Percentiles rank a stretch among this genome's conserved stretches.
phyloP scores from a whole-genome alignment of 2,329 filamentous ascomycete genomes.

The Penicillium crustosum region DNA sequence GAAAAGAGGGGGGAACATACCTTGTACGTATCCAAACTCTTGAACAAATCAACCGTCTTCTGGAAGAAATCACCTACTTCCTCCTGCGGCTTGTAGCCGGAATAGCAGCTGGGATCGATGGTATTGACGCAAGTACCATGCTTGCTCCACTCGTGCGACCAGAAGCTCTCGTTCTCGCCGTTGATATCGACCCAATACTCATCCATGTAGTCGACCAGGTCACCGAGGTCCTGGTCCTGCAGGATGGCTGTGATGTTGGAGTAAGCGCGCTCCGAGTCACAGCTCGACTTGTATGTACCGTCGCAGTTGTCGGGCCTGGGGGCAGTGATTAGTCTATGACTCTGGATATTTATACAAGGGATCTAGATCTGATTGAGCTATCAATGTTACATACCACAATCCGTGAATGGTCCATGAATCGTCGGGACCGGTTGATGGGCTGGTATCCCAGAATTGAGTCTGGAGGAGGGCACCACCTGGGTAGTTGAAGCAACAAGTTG shows the following conservation, averaged over 20 bases:
- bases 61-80: conserved; percentile 61
- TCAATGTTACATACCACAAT: conserved; percentile 46
- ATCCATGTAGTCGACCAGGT: conserved; percentile 58
- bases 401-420: conserved; percentile 61
- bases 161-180: conserved; percentile 58
- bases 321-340: neutral
- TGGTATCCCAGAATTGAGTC: conserved; percentile 62
- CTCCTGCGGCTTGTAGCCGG: conserved; percentile 53
- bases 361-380: neutral
- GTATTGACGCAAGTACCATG: conserved; percentile 72
- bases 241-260: conserved; percentile 59
- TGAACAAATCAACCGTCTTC: conserved; percentile 56
- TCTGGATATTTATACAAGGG: neutral
- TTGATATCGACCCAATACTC: conserved; percentile 61
- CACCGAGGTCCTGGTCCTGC: conserved; percentile 48
- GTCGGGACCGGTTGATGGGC: conserved; percentile 54
- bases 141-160: conserved; percentile 71
- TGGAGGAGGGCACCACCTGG: conserved; percentile 58
- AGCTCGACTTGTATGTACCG: conserved; percentile 57
- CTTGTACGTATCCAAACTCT: conserved; percentile 56
- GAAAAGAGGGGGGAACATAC: conserved; percentile 23
- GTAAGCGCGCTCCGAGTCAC: conserved; percentile 56
- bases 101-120: conserved; percentile 64
- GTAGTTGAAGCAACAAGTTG: conserved; percentile 59
- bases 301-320: conserved; percentile 55